These are phyloP conservation scores for Tetrapisispora fleetii DNA, from an alignment of 805 yeast species.

Conservation along the genomic window DNA sequence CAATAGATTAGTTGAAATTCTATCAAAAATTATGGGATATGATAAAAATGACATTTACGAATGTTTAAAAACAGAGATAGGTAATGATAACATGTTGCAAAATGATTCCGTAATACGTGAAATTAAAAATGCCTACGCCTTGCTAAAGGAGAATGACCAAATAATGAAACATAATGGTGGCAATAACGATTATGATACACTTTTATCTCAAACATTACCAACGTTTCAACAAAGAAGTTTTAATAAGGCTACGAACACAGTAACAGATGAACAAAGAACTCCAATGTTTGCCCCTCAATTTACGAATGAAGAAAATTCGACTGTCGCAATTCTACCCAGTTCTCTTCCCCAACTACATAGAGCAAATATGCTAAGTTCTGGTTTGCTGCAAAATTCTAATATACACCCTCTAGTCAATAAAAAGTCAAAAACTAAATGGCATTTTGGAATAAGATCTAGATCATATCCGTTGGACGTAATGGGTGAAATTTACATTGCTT, in stretches of 20 bases:
- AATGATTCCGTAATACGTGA: constrained; percentile 52
- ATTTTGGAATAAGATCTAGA: constrained; percentile 92
- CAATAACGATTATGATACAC: constrained; percentile 45
- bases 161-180: constrained; percentile 44
- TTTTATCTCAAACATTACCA: constrained; percentile 53
- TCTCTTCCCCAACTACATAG: constrained; percentile 91
- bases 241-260: constrained; percentile 1
- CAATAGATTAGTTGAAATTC: constrained; percentile 63
- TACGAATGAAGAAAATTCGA: constrained; percentile 40
- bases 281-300: constrained; percentile 22
- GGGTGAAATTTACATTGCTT: constrained; percentile 95
- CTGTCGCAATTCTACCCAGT: constrained; percentile 87
- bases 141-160: constrained; percentile 69
- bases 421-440: constrained; percentile 94
- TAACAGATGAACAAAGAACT: constrained; percentile 24
- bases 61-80: constrained; percentile 37
- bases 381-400: constrained; percentile 38
- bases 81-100: constrained; percentile 17
- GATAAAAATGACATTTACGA: constrained; percentile 74
- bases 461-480: constrained; percentile 95
- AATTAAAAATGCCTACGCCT: constrained; percentile 74
- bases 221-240: constrained; percentile 29
- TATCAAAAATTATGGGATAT: constrained; percentile 81
- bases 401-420: constrained; percentile 55
- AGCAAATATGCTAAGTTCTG: constrained; percentile 73